A percentile compares a stretch with the other conserved stretches of the same genome.
These are phyloP conservation scores for Cruciata laevipes DNA, from an alignment of 257 asterid genomes.

Conservation along the genomic window DNA sequence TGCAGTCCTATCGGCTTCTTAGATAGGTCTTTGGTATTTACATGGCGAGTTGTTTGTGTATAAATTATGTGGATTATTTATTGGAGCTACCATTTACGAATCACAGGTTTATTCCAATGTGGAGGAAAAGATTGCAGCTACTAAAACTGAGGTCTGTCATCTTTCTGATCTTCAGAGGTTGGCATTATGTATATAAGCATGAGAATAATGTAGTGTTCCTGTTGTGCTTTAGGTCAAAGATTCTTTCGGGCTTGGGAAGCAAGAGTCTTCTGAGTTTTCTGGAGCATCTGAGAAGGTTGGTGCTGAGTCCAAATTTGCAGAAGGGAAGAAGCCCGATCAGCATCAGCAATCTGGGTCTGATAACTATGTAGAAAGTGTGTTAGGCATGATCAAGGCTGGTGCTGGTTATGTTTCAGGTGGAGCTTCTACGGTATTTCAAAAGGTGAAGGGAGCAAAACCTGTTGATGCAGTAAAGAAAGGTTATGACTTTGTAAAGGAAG, in stretches of 20 bases:
- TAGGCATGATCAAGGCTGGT: constrained; percentile 57
- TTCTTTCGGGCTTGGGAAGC: constrained; percentile 60
- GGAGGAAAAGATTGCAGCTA: constrained; percentile 72
- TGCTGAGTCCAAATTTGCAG: constrained; percentile 39
- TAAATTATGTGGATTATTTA: not conserved
- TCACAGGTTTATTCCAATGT: constrained; percentile 68
- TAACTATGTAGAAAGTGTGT: constrained; percentile 47
- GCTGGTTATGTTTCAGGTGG: constrained; percentile 49
- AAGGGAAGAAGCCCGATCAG: constrained; percentile 53
- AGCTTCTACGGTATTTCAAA: constrained; percentile 58
- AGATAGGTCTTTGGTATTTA: not conserved
- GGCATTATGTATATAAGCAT: not conserved
- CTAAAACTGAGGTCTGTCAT: constrained; percentile 76
- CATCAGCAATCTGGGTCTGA: constrained; percentile 49
- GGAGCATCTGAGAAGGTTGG: constrained; percentile 34
- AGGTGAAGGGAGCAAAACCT: constrained; percentile 76
- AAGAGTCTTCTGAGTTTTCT: constrained; percentile 41
- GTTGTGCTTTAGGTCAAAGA: constrained; percentile 56
- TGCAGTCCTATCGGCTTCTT: not conserved
- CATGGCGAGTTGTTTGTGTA: not conserved
- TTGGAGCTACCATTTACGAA: not conserved
- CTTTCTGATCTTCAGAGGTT: constrained; percentile 11
- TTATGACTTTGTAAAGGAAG: constrained; percentile 61
- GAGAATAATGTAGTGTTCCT: not conserved
- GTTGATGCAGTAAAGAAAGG: constrained; percentile 81